These are phyloP conservation scores for Cercospora janseana DNA, from an alignment of 2,329 filamentous ascomycete species.

Conservation along the genomic window DNA sequence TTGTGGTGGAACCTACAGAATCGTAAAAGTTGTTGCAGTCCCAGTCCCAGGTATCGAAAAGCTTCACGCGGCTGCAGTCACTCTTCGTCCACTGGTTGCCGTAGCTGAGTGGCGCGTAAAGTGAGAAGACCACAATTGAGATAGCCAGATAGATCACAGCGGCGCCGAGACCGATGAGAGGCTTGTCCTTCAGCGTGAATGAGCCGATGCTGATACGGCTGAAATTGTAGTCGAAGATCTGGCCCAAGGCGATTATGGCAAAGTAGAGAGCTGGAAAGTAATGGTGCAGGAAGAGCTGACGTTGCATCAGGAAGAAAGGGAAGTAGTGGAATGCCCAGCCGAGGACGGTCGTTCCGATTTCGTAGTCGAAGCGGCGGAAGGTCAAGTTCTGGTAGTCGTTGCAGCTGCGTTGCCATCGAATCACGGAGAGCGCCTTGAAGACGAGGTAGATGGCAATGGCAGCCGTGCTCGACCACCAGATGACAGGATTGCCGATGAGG, in stretches of 20 bases:
- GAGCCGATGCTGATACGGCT: constrained; percentile 61
- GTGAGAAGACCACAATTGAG: constrained; percentile 70
- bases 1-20: constrained; percentile 64
- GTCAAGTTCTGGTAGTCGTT: constrained; percentile 76
- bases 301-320: constrained; percentile 97
- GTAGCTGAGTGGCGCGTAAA: constrained; percentile 89
- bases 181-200: constrained; percentile 59
- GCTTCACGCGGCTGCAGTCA: constrained; percentile 82
- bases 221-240: constrained; percentile 82
- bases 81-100: constrained; percentile 90
- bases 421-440: constrained; percentile 83
- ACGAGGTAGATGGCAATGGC: constrained; percentile 72
- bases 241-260: constrained; percentile 82
- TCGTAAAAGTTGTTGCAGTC: constrained; percentile 93
- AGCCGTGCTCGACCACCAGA: constrained; percentile 87
- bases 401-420: constrained; percentile 93
- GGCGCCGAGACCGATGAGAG: constrained; percentile 70
- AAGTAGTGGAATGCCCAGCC: constrained; percentile 99
- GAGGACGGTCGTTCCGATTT: constrained; percentile 83
- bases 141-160: constrained; percentile 72
- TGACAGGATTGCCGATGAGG: constrained; percentile 87
- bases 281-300: constrained; percentile 96
- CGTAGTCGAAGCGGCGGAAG: constrained; percentile 98
- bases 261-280: constrained; percentile 98
- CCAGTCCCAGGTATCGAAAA: constrained; percentile 91